Conservation (phyloP, 2,329 filamentous ascomycete genomes). For the Mariannaea elegans region DNA sequence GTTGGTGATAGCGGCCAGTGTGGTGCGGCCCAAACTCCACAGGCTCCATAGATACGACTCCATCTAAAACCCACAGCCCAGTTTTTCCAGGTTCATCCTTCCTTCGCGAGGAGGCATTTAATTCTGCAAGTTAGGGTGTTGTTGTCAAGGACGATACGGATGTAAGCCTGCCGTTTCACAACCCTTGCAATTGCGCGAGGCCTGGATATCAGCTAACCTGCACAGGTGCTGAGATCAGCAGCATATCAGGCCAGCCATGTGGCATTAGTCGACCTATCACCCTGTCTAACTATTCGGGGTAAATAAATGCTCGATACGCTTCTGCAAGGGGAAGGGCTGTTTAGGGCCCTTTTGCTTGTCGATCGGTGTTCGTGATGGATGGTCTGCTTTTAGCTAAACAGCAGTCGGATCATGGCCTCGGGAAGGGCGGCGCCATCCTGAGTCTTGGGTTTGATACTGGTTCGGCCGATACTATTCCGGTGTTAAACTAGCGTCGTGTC, state of each 20-base stretch:
- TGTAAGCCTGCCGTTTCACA: slow-evolving; percentile 11
- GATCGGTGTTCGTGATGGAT: not conserved
- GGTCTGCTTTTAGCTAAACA: not conserved
- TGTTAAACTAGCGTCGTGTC: slow-evolving; percentile 5
- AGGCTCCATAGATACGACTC: not conserved
- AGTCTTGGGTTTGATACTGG: not conserved
- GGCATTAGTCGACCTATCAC: not conserved
- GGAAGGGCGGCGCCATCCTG: not conserved
- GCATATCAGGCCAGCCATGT: not conserved
- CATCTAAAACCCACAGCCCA: not conserved
- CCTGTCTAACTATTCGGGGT: not conserved
- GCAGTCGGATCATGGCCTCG: not conserved
- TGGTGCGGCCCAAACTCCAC: not conserved
- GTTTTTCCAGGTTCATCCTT: not conserved
- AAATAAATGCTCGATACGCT: not conserved
- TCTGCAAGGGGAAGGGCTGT: not conserved
- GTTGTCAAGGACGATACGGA: not conserved
- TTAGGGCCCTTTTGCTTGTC: too few species aligned
- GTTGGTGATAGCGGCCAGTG: not conserved
- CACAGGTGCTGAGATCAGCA: not conserved
- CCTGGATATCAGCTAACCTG: not conserved
- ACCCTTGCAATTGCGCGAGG: not conserved
- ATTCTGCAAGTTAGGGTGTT: not conserved
- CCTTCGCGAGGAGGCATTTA: not conserved
- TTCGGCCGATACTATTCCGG: slow-evolving; percentile 3